phyloP scores from a whole-genome alignment of 257 asterid species.

The Cynanchum wilfordii region DNA sequence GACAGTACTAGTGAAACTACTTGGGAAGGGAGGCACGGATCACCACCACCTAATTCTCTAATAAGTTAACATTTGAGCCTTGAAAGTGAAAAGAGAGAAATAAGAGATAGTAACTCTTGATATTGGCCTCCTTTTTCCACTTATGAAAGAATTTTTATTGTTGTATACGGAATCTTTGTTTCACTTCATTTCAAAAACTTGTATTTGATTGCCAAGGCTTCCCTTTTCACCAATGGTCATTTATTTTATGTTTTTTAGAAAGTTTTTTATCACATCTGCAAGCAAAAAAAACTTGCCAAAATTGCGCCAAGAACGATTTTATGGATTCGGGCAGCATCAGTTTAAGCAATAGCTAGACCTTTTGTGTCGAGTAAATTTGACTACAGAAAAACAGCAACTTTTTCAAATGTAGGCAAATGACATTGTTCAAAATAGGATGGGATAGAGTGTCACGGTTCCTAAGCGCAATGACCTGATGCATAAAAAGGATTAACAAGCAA shows the following conservation, averaged over 20 bases:
- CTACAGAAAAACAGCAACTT: background rate
- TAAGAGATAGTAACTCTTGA: no score
- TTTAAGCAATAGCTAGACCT: background rate
- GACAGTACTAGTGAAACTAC: no score
- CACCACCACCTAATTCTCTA: no score
- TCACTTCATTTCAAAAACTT: background rate
- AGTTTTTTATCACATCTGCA: background rate
- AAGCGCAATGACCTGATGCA: background rate
- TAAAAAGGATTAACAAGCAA: no score
- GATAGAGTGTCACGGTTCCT: background rate
- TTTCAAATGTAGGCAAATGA: background rate
- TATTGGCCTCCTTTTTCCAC: no score
- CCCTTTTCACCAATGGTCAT: background rate
- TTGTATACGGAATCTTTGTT: no score
- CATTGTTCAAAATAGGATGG: background rate
- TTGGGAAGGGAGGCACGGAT: no score
- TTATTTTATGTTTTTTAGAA: background rate
- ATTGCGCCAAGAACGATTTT: background rate
- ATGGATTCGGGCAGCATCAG: background rate
- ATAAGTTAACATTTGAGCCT: no score
- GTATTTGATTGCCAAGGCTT: background rate
- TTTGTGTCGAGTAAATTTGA: background rate
- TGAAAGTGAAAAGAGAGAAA: no score
- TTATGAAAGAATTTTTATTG: no score
- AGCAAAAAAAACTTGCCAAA: background rate